Evolutionary conservation across 1,139 yeast species (phyloP).

Genomic region (Lizanozyma gosingica): DNA sequence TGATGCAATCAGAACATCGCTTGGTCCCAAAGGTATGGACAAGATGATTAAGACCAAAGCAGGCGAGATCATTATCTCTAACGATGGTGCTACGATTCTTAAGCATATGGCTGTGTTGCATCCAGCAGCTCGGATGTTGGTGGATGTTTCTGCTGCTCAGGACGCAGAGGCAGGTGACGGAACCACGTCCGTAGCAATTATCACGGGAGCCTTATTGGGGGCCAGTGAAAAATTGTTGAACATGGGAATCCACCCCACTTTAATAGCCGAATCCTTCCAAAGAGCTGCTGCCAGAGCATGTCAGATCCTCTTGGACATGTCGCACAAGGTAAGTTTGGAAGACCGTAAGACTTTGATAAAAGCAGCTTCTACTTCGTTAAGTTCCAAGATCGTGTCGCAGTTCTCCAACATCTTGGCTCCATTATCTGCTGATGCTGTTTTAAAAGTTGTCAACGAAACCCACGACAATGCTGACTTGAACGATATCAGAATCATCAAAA

Average conservation of each 20-base stretch:
- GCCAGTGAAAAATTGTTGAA: slow-evolving; percentile 88
- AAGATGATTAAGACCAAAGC: slow-evolving; percentile 93
- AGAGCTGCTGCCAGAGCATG: slow-evolving; percentile 87
- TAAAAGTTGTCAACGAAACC: slow-evolving; percentile 57
- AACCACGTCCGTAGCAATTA: slow-evolving; percentile 91
- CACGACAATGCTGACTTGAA: slow-evolving; percentile 73
- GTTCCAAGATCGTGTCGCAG: slow-evolving; percentile 93
- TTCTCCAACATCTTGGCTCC: slow-evolving; percentile 82
- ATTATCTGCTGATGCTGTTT: slow-evolving; percentile 87
- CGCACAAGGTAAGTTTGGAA: slow-evolving; percentile 60
- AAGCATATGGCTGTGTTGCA: slow-evolving; percentile 97
- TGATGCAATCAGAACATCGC: slow-evolving; percentile 93
- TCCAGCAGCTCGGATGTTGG: slow-evolving; percentile 98
- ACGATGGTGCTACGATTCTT: slow-evolving; percentile 95
- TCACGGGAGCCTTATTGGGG: slow-evolving; percentile 87
- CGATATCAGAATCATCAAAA: slow-evolving; percentile 83
- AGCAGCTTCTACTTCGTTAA: slow-evolving; percentile 91
- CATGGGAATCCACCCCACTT: slow-evolving; percentile 93
- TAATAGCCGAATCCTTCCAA: slow-evolving; percentile 91
- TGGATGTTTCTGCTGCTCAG: slow-evolving; percentile 94
- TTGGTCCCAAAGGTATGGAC: slow-evolving; percentile 99
- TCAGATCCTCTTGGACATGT: slow-evolving; percentile 76
- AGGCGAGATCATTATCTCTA: slow-evolving; percentile 91
- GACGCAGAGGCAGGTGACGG: slow-evolving; percentile 99
- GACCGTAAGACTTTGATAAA: slow-evolving; percentile 79